These are phyloP conservation scores for Stagonosporopsis vannaccii DNA, from an alignment of 2,329 filamentous ascomycete genomes.

Conservation along the genomic window DNA sequence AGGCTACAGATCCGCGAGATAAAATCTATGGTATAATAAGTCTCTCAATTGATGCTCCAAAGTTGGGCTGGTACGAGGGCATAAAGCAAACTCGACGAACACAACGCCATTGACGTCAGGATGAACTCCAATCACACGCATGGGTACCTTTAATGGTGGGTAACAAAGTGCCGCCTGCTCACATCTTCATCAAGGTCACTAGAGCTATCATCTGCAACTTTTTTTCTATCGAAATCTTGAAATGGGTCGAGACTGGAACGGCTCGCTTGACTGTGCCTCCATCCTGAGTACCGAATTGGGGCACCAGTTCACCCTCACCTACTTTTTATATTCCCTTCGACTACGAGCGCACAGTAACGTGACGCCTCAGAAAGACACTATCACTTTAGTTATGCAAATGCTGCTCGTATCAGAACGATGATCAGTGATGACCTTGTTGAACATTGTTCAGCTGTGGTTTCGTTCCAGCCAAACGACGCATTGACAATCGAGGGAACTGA, in stretches of 20 bases:
- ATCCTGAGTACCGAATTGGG: not conserved
- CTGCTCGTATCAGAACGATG: not conserved
- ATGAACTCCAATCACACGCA: not conserved
- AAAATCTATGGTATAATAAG: not conserved
- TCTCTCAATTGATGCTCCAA: not conserved
- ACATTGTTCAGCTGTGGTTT: not conserved
- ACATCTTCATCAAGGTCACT: not conserved
- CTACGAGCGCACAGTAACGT: not conserved
- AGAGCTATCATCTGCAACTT: not conserved
- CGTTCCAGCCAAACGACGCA: not conserved
- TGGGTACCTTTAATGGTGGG: not conserved
- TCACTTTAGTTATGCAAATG: not conserved
- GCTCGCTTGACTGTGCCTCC: not conserved
- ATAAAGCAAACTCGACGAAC: not conserved
- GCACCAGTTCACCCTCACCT: not conserved
- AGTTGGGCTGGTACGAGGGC: not conserved
- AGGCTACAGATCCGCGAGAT: not conserved
- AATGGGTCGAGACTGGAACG: not conserved
- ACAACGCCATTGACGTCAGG: not conserved
- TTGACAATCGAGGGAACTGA: not conserved
- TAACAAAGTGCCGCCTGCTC: not conserved
- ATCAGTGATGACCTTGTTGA: not conserved
- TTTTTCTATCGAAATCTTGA: not conserved
- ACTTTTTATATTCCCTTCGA: not conserved
- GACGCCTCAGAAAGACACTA: not conserved